Conservation (phyloP, 257 asterid species). For the Nicotiana otophora region DNA sequence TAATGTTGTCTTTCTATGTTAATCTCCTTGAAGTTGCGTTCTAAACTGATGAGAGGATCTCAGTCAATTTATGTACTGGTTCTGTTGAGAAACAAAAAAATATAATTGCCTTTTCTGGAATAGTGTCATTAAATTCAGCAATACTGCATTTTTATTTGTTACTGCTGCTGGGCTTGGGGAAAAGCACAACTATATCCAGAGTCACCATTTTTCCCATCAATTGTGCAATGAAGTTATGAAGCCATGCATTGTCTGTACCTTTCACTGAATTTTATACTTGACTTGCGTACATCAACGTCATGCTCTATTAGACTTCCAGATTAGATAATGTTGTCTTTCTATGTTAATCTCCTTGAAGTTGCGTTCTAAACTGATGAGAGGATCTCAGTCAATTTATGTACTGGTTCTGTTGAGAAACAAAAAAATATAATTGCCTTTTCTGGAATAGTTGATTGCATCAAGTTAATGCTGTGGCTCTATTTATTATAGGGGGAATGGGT, state of each 20-base stretch:
- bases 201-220: background rate
- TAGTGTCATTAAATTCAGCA: background rate
- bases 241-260: background rate
- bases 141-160: background rate
- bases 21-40: background rate
- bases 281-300: background rate
- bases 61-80: background rate
- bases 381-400: background rate
- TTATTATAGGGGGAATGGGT: conserved; percentile 93
- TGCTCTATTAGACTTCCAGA: background rate
- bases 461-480: conserved; percentile 35
- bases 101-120: background rate
- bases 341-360: background rate
- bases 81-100: background rate
- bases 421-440: background rate
- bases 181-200: background rate
- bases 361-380: background rate
- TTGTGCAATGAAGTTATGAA: background rate
- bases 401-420: background rate
- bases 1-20: background rate
- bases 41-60: background rate
- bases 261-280: background rate
- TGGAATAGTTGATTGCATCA: conserved; percentile 41
- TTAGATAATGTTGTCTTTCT: background rate
- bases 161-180: background rate